phyloP scores from a whole-genome alignment of 2,329 filamentous ascomycete genomes.

The Zalaria obscura region DNA sequence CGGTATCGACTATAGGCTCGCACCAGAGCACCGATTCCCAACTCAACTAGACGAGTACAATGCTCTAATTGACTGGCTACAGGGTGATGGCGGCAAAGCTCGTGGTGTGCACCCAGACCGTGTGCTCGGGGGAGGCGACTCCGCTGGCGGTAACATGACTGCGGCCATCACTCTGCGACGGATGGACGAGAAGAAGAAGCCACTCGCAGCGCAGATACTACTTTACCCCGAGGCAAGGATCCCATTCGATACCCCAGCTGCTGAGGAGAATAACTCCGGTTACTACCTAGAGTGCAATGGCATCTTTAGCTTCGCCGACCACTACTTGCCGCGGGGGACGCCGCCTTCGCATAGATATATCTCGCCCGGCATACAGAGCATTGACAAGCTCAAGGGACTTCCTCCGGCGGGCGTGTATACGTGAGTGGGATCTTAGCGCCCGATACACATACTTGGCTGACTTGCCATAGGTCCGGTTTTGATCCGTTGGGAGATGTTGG shows the following conservation, averaged over 20 bases:
- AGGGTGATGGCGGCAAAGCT: slow-evolving; percentile 10
- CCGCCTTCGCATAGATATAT: slow-evolving; percentile 15
- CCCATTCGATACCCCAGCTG: slow-evolving; percentile 18
- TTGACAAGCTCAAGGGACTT: slow-evolving; percentile 10
- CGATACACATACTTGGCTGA: neutral
- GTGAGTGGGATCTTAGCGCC: neutral
- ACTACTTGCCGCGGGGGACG: slow-evolving; percentile 15
- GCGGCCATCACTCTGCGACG: slow-evolving; percentile 16
- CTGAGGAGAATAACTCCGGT: slow-evolving; percentile 19
- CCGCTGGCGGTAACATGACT: slow-evolving; percentile 23
- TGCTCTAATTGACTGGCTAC: slow-evolving; percentile 16
- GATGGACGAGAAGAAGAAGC: slow-evolving; percentile 13
- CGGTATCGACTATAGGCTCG: slow-evolving; percentile 21
- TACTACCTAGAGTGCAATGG: slow-evolving; percentile 22
- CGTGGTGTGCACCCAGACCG: slow-evolving; percentile 14
- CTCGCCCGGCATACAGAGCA: slow-evolving; percentile 17
- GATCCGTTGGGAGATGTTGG: slow-evolving; percentile 19
- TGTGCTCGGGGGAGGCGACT: slow-evolving; percentile 20
- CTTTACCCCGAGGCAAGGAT: slow-evolving; percentile 21
- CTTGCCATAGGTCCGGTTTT: slow-evolving; percentile 12
- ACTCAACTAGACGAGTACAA: slow-evolving; percentile 21
- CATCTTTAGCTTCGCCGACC: slow-evolving; percentile 20
- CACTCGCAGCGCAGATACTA: slow-evolving; percentile 17
- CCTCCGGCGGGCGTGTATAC: slow-evolving; percentile 18
- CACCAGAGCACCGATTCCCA: slow-evolving; percentile 19